Evolutionary conservation across 768 basidiomycete species (phyloP), one percentile per base, ranked within the genome.

Genomic region (Lentinus tigrinus): DNA sequence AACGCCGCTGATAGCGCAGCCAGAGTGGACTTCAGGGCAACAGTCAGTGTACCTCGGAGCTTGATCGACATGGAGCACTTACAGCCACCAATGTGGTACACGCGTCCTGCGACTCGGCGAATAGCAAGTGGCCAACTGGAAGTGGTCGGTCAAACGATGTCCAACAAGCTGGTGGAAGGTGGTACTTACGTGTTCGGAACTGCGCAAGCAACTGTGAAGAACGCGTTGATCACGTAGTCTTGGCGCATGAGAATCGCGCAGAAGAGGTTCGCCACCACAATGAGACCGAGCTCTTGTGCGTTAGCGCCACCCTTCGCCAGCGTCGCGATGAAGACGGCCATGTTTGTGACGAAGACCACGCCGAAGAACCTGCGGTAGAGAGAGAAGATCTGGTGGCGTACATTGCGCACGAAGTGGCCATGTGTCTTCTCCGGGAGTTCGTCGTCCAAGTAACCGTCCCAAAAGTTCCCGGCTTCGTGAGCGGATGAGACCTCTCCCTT

Each of bases 191-290:
- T 79, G 36, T 70, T 50, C 9, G 83, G 82, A 24, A 80, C 78
- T 34, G 79, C 70, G 58, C 79, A 81, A 53, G 77, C 79, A 9
- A 81, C 71, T 39, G 75, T 78, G 73, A 83, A 85, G 65, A 84
- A 81, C 1, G 76, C 71, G 64, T 85, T 84, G 64, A 85, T 77
- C 31, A 85, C 81, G 60, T 85, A 82, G 66, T 85, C 78, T 72
- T 81, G 64, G 62, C 70, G 72, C 77, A 70, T 70, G 49, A 77
- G 60, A 67, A 82, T 80, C 68, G 61, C 77, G 65, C 61, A 71
- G 64, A 67, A 77, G 58, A 62, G 75, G 71, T 85, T 85, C 4
- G 66, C 69, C 67, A 65, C 76, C 71, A 58, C 81, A 71, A 67
- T 76, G 67, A 58, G 71, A 64, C 56, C 76, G 61, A 69, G 69